Base-by-base conservation (phyloP, 2,329 filamentous ascomycete species). In the Cladosporium sp. region DNA sequence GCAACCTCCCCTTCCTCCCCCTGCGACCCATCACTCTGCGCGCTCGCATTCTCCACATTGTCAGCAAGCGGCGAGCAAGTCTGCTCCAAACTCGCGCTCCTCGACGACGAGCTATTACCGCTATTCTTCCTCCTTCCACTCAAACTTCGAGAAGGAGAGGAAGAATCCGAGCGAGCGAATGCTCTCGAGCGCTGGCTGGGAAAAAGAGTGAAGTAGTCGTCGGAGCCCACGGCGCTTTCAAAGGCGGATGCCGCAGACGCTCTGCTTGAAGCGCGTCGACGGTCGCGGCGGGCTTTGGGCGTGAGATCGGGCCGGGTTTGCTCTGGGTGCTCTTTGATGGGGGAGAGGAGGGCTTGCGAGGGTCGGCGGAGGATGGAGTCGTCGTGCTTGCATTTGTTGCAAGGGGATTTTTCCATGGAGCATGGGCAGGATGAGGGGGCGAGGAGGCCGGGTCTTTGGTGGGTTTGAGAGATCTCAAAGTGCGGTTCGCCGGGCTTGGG, bases 291-390 rank as follows among this genome's bases (percentile, higher is more conserved):
- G 7, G 37, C 45, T 36, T 34, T 48, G 18, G 45, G 45, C 0
- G 45, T 48, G 18, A 48, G 37, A 12, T 29, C 5, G 4, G 24
- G 45, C n/a, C 20, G 45, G 12, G 20, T 22, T 7, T 36, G 45
- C n/a, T 48, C 45, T 3, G 29, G 3, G 15, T 48, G 20, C 27
- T 48, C 45, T 22, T 48, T 41, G 12, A 48, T 41, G 4, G 45
- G 38, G 8, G 45, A 38, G 11, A 48, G 37, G 4, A 18, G 13
- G 13, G 37, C 30, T 17, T 48, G 45, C 9, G 37, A 34, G 15
- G 27, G 19, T 13, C 19, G 45, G 5, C 18, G 30, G 3, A 8
- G 15, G 9, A 4, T 7, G 12, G 36, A 30, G 3, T 20, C 20
- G 18, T 45, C 43, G 17, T 47, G 24, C 6, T 32, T 3, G 3